phyloP scores from a whole-genome alignment of 371 early-diverging fungal species.

The Mortierella polycephala region DNA sequence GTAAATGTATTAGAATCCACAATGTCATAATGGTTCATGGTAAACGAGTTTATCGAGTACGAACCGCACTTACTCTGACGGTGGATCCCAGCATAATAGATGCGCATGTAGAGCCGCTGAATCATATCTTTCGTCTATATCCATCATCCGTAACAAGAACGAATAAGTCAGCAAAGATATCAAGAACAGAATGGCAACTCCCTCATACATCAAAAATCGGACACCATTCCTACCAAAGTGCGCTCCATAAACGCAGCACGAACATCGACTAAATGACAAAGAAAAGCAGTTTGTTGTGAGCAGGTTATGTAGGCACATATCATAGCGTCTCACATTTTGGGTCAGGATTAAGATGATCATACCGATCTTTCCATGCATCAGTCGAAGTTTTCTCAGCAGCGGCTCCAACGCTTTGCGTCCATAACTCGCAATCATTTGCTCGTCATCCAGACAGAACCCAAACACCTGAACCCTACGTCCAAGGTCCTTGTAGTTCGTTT shows the following conservation, averaged over 20 bases:
- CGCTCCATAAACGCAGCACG: conserved; percentile 52
- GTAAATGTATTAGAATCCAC: too few species aligned
- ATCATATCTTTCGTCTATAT: conserved; percentile 42
- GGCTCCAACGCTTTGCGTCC: conserved; percentile 26
- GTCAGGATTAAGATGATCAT: neutral
- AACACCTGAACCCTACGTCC: conserved; percentile 29
- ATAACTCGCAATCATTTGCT: conserved; percentile 43
- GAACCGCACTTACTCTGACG: conserved; percentile 21
- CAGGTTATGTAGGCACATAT: too few species aligned
- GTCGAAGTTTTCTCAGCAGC: conserved; percentile 22
- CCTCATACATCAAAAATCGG: neutral
- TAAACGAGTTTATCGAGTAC: neutral
- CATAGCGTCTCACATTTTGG: too few species aligned
- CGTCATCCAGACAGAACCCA: conserved; percentile 50
- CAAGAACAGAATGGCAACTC: neutral
- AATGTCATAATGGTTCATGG: neutral
- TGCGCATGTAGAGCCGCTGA: conserved; percentile 35
- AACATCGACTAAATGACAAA: conserved; percentile 20
- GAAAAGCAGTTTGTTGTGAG: neutral
- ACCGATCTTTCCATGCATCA: conserved; percentile 42
- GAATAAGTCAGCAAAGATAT: neutral
- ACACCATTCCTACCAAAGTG: conserved; percentile 14
- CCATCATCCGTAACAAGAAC: too few species aligned
- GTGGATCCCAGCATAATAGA: conserved; percentile 38
- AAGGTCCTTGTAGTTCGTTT: conserved; percentile 28